Evolutionary conservation across 1,284 basidiomycete genomes (phyloP), one percentile per base, ranked within the genome.

Genomic region (Ustilago esculenta): DNA sequence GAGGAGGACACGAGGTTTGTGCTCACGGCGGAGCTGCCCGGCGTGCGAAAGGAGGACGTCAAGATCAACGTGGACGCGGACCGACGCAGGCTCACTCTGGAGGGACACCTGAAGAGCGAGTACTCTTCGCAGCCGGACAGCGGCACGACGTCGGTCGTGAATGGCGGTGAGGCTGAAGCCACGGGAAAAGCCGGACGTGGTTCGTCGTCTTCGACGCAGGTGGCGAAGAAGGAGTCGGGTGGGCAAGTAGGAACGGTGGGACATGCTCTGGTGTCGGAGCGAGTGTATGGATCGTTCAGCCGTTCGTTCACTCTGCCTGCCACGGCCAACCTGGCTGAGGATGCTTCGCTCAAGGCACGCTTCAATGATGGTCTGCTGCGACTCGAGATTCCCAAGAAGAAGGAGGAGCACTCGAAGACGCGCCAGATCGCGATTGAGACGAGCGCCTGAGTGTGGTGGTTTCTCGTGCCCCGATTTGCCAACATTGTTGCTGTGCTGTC

Each of bases 1-100:
- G 70, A 72, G 25, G 61, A 63, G 34, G 51, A 52, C 20, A 60
- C 58, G 43, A 44, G 40, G 43, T 72, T 72, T 52, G 51, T 57
- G 10, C 45, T 75, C 21, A 54, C 61, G 6, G 70, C 67, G 46
- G 73, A 75, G 29, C 54, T 75, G 18, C 58, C 73, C 8, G 73
- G 73, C 21, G 63, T 67, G 32, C 67, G 68, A 52, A 71, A 68
- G 53, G 71, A 75, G 41, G 67, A 75, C 29, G 37, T 75, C 66
- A 65, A 71, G 47, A 59, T 75, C 47, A 54, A 57, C 3, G 52
- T 71, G 4, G 73, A 73, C 27, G 63, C 61, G 14, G 53, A 68
- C 39, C 57, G 60, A 20, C 71, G 72, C 35, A 52, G 71, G 21
- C 45, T 75, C 25, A 71, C 71, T 9, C 57, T 75, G 17, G 53